Evolutionary conservation across 2,329 filamentous ascomycete genomes (phyloP).

Genomic region (Sporothrix phasma): DNA sequence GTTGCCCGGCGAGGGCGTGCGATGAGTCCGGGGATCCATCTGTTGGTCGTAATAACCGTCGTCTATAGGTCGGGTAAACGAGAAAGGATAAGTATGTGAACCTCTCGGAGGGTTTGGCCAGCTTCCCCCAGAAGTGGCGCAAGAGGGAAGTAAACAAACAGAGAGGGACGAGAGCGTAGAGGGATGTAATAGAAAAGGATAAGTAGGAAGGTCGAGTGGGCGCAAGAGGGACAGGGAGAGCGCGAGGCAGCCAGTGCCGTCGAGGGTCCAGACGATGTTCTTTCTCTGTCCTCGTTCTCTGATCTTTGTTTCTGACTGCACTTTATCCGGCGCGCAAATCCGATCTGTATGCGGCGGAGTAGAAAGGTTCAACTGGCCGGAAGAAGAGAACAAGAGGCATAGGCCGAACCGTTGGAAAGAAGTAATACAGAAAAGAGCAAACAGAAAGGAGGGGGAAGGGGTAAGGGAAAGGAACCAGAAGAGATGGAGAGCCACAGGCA

Average conservation of each 20-base stretch:
- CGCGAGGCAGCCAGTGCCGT: constrained; percentile 9
- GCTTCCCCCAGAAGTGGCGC: not conserved
- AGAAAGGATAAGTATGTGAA: not conserved
- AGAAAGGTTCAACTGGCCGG: not conserved
- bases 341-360: constrained; percentile 4
- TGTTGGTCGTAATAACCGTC: constrained; percentile 48
- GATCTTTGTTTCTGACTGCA: constrained; percentile 1
- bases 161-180: not conserved
- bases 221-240: not conserved
- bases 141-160: not conserved
- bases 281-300: not conserved
- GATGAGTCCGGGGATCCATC: constrained; percentile 48
- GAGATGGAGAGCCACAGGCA: not conserved
- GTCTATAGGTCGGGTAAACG: constrained; percentile 30
- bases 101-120: constrained; percentile 4
- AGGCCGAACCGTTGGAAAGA: not conserved
- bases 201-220: not conserved
- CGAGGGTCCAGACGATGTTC: not conserved
- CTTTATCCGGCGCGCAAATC: constrained; percentile 1
- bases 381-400: not conserved
- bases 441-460: not conserved
- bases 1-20: constrained; percentile 68
- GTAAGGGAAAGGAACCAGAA: not conserved
- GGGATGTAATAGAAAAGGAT: not conserved
- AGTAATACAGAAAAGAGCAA: not conserved